Conservation (phyloP, 257 asterid species). For the Primulina tabacum region DNA sequence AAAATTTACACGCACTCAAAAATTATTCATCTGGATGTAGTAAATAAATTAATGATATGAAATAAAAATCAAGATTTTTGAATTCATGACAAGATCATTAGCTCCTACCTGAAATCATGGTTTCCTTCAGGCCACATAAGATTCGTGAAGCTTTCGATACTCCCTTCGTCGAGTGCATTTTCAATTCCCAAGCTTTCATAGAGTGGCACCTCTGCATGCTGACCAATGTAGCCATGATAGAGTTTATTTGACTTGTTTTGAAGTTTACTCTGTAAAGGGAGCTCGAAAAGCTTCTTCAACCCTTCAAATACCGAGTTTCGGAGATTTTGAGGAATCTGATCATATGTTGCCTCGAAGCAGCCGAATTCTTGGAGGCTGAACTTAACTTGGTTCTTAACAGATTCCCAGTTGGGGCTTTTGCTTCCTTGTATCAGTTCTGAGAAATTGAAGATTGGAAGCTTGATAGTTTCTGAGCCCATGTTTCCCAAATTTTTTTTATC, state of each 20-base stretch:
- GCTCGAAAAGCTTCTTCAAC: slow-evolving; percentile 46
- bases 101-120: slow-evolving; percentile 40
- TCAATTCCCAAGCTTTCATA: slow-evolving; percentile 63
- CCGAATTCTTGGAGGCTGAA: slow-evolving; percentile 48
- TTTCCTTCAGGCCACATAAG: slow-evolving; percentile 62
- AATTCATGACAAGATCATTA: no score
- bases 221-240: slow-evolving; percentile 41
- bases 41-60: no score
- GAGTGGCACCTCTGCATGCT: slow-evolving; percentile 42
- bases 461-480: slow-evolving; percentile 40
- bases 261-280: slow-evolving; percentile 46
- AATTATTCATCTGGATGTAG: no score
- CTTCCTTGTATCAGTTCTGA: slow-evolving; percentile 32
- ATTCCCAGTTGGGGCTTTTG: slow-evolving; percentile 32
- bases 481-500: neutral
- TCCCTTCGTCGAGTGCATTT: slow-evolving; percentile 31
- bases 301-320: slow-evolving; percentile 34
- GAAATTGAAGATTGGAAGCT: slow-evolving; percentile 53
- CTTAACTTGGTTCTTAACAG: slow-evolving; percentile 33
- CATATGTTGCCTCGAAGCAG: slow-evolving; percentile 58
- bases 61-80: no score
- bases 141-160: slow-evolving; percentile 32
- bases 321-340: slow-evolving; percentile 29
- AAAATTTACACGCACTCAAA: no score
- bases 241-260: slow-evolving; percentile 50